Evolutionary conservation across 108 stramenopile genomes (phyloP).

Genomic region (Nitzschia sp.): DNA sequence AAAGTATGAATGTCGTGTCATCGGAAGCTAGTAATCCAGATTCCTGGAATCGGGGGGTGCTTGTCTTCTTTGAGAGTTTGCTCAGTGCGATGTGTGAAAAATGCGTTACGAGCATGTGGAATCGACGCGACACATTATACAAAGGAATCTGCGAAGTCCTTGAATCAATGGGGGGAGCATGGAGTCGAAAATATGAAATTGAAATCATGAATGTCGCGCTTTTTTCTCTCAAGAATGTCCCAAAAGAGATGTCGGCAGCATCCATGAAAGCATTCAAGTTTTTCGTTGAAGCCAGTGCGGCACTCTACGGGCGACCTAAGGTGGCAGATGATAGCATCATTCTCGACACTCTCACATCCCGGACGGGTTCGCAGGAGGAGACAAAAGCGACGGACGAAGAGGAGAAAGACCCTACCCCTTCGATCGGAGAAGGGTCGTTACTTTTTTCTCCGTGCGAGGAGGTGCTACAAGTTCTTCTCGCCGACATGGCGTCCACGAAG

Average conservation of each 20-base stretch:
- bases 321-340: constrained; percentile 11
- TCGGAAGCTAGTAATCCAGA: background rate
- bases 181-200: constrained; percentile 65
- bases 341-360: background rate
- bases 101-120: constrained; percentile 54
- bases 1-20: background rate
- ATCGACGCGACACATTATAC: constrained; percentile 46
- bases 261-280: constrained; percentile 60
- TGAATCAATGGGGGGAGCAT: constrained; percentile 45
- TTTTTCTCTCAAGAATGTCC: constrained; percentile 73
- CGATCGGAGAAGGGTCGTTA: background rate
- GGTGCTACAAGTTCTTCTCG: constrained; percentile 58
- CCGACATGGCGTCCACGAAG: constrained; percentile 69
- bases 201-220: constrained; percentile 74
- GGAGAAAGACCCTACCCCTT: background rate
- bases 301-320: constrained; percentile 55
- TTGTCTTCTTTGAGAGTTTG: constrained; percentile 57
- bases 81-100: constrained; percentile 51
- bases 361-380: background rate
- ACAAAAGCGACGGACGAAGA: background rate
- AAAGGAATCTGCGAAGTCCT: constrained; percentile 48
- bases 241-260: constrained; percentile 59
- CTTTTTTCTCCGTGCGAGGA: constrained; percentile 29
- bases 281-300: constrained; percentile 49
- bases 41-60: constrained; percentile 23